These are phyloP conservation scores for Fragaria vesca DNA, from an alignment of 306 rosid genomes.

Conservation along the genomic window DNA sequence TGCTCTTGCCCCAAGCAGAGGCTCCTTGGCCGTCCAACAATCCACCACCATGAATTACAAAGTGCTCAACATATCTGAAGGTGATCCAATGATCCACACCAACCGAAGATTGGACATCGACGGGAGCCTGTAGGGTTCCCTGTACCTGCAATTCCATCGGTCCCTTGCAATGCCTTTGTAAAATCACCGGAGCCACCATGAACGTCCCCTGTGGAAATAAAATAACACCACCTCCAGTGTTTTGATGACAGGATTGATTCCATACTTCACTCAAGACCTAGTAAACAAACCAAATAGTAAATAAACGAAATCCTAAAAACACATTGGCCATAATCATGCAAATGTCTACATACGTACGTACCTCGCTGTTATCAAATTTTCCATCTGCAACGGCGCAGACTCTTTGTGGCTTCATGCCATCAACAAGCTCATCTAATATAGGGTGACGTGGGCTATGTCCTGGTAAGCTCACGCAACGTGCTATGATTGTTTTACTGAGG, in stretches of 20 bases:
- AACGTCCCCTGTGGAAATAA: constrained; percentile 22
- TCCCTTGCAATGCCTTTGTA: constrained; percentile 30
- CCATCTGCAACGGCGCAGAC: constrained; percentile 1
- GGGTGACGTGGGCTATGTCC: too few species aligned
- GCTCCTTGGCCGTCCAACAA: constrained; percentile 19
- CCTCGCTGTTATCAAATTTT: constrained; percentile 14
- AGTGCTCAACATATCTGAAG: neutral
- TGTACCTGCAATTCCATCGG: neutral
- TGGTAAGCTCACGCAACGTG: too few species aligned
- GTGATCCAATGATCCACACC: constrained; percentile 16
- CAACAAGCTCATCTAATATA: too few species aligned
- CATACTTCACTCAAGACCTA: constrained; percentile 21
- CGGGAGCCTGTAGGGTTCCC: constrained; percentile 14
- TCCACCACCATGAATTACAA: constrained; percentile 19
- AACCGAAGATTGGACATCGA: neutral
- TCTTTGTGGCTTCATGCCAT: too few species aligned
- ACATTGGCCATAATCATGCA: neutral
- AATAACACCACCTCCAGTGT: neutral
- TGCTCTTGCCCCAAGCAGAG: constrained; percentile 17
- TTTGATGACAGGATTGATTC: constrained; percentile 20
- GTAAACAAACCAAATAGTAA: neutral
- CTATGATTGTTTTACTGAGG: too few species aligned
- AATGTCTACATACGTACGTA: neutral
- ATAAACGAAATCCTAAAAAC: neutral
- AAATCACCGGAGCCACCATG: constrained; percentile 10